Evolutionary conservation across 306 rosid species (phyloP).

Genomic region (Chamaecrista fasciculata): DNA sequence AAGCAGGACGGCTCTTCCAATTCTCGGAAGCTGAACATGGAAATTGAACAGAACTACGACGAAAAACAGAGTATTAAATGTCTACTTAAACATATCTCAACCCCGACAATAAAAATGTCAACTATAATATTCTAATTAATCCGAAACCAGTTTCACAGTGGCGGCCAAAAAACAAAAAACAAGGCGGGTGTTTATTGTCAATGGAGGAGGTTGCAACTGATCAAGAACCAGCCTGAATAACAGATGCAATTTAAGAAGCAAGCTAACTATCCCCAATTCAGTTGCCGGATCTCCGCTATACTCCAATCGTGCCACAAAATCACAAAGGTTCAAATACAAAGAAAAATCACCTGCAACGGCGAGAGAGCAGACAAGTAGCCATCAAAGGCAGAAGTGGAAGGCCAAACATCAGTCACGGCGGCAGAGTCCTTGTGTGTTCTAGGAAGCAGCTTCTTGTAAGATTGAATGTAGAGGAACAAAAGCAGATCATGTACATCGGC

Average conservation of each 20-base stretch:
- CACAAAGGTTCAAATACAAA: background rate
- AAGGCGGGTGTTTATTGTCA: background rate
- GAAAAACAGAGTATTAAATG: background rate
- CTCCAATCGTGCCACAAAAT: background rate
- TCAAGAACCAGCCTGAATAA: background rate
- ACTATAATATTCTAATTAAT: background rate
- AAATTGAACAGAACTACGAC: conserved; percentile 9
- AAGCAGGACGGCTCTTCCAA: conserved; percentile 15
- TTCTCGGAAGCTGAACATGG: background rate
- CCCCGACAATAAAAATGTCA: too few relatives aligned
- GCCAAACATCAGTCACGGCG: conserved; percentile 95
- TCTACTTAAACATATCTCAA: background rate
- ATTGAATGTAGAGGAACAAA: conserved; percentile 88
- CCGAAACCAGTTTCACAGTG: background rate
- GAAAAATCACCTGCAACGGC: conserved; percentile 80
- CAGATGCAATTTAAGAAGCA: background rate
- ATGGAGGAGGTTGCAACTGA: background rate
- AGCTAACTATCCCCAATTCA: background rate
- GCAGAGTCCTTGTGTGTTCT: conserved; percentile 97
- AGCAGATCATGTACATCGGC: conserved; percentile 83
- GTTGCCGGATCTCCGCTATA: background rate
- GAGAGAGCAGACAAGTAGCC: conserved; percentile 97
- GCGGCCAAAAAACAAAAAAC: background rate
- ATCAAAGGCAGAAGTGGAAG: conserved; percentile 98
- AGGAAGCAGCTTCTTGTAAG: conserved; percentile 86